A percentile compares a stretch with the other conserved stretches of the same genome.
These are phyloP conservation scores for Silene vulgaris DNA, from an alignment of 179 eudicot species.

Conservation along the genomic window DNA sequence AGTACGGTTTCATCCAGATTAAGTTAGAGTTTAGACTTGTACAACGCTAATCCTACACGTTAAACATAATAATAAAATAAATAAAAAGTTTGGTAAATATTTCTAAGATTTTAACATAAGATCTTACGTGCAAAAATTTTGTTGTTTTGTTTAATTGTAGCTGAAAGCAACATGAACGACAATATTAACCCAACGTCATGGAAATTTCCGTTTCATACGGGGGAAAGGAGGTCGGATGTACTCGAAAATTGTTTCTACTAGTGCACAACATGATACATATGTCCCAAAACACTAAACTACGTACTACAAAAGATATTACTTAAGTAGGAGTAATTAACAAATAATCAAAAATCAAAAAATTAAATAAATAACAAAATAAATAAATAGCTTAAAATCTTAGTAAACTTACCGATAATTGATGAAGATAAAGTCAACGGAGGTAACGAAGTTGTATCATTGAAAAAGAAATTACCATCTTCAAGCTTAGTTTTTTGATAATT, in stretches of 20 bases:
- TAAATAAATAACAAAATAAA: background rate
- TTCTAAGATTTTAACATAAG: background rate
- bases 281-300: background rate
- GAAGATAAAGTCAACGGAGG: conserved; percentile 7
- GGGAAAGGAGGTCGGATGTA: no score
- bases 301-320: background rate
- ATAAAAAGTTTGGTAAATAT: background rate
- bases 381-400: background rate
- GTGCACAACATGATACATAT: background rate
- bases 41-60: background rate
- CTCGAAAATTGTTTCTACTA: background rate
- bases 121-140: conserved; percentile 5
- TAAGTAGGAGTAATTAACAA: background rate
- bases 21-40: conserved; percentile 1
- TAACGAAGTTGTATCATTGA: conserved; percentile 9
- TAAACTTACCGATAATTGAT: conserved; percentile 9
- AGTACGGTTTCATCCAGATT: background rate
- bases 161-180: background rate
- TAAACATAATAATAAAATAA: background rate
- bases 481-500: background rate
- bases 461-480: background rate
- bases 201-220: background rate
- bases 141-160: background rate
- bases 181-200: background rate
- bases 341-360: background rate